A percentile compares a stretch with the other conserved stretches of the same genome.
These are phyloP conservation scores for Pestalotiopsis sp. DNA, from an alignment of 2,329 filamentous ascomycete species.

Conservation along the genomic window DNA sequence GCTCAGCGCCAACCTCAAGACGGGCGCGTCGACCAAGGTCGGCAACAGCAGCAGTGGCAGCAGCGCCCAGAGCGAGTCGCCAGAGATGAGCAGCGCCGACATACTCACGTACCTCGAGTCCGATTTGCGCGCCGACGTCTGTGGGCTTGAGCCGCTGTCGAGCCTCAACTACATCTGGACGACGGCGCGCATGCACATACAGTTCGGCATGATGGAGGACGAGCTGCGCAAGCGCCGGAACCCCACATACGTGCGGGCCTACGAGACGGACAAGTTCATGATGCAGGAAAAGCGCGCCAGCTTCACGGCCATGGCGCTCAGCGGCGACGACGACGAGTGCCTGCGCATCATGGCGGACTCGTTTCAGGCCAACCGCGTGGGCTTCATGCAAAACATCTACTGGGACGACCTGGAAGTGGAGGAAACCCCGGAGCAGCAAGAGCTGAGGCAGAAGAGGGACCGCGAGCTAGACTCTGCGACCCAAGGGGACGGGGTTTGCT, in stretches of 20 bases:
- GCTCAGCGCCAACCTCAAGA: neutral
- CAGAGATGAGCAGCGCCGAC: neutral
- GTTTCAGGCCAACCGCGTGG: neutral
- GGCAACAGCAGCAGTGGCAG: no score
- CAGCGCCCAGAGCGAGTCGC: neutral
- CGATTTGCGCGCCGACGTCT: neutral
- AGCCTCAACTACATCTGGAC: neutral
- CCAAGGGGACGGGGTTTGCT: no score
- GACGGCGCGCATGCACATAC: neutral
- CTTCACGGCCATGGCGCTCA: neutral
- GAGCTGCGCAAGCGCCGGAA: neutral
- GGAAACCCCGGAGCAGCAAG: no score
- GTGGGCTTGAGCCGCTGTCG: neutral
- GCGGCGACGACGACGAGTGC: neutral
- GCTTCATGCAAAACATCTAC: no score
- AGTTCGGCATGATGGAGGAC: neutral
- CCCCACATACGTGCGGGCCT: neutral
- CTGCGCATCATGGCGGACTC: neutral
- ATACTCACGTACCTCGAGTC: neutral
- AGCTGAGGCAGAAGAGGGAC: no score
- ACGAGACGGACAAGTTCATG: neutral
- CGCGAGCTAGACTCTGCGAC: no score
- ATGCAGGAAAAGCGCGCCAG: neutral
- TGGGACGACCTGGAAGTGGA: no score
- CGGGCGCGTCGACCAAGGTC: neutral